These are phyloP conservation scores for Candida tropicalis DNA, from an alignment of 1,139 yeast genomes.

Conservation along the genomic window DNA sequence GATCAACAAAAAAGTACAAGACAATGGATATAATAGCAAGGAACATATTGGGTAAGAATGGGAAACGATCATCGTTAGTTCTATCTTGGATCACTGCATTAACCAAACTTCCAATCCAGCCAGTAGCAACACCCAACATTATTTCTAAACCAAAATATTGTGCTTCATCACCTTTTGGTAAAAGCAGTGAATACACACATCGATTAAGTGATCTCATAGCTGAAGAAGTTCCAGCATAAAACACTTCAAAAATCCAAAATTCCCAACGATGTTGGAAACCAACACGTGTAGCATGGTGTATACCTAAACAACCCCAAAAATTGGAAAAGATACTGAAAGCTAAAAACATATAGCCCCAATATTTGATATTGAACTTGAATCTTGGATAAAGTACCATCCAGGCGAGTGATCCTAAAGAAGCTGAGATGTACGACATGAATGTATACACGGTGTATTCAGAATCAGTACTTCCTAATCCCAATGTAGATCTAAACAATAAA, in stretches of 20 bases:
- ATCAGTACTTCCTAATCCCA: constrained; percentile 44
- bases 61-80: constrained; percentile 41
- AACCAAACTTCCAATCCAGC: constrained; percentile 46
- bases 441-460: constrained; percentile 44
- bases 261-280: constrained; percentile 50
- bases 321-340: constrained; percentile 34
- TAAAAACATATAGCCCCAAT: constrained; percentile 40
- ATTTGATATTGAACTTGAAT: constrained; percentile 26
- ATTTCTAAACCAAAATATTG: constrained; percentile 49
- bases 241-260: constrained; percentile 46
- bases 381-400: constrained; percentile 45
- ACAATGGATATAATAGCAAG: constrained; percentile 29
- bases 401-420: constrained; percentile 36
- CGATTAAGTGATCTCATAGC: constrained; percentile 43
- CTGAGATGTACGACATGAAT: constrained; percentile 38
- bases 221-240: constrained; percentile 38
- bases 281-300: constrained; percentile 25
- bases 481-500: constrained; percentile 42
- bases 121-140: constrained; percentile 46
- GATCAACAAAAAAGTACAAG: constrained; percentile 31
- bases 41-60: constrained; percentile 42
- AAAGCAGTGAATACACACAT: constrained; percentile 38
- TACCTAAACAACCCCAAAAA: constrained; percentile 49
- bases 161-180: constrained; percentile 48
- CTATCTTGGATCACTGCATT: constrained; percentile 46